Base-by-base conservation (phyloP, 305 asterid species). In the Rubia peregrina region DNA sequence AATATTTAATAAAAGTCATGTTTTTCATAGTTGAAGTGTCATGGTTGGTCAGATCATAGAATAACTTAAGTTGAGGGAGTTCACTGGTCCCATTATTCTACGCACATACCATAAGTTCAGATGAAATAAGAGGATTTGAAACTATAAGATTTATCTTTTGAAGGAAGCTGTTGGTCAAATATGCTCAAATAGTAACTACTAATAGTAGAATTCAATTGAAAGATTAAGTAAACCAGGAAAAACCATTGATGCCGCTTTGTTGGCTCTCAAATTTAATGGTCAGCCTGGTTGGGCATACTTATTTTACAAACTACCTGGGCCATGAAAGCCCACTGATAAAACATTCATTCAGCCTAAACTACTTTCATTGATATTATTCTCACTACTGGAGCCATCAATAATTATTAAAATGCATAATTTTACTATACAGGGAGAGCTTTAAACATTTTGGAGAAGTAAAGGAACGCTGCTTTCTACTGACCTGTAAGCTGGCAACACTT, bases 401-500 rank as follows among this genome's bases (percentile, higher is more conserved):
- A 14, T 48, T 48, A 13, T 48, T 40, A 6, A 41, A 12, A 2
- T 36, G 13, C 43, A 2, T 36, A 14, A 24, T 41, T 30, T 62
- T 33, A 11, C 12, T 8, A 7, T 9, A 74, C 43, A 13, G 11
- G 24, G 43, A 62, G 41, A 38, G 66, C 48, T 7, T 49, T 53
- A 36, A 62, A 60, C 57, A 24, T 21, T 42, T 73, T 5, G 17
- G 30, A 14, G 24, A 56, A 33, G 43, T n/a, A 38, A 14, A 42
- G 1, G 36, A 55, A 36, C 33, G 26, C n/a, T 19, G 22, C 33
- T 44, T 11, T 17, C 22, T 44, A 65, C 73, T 0, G 44, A 89
- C 98, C 97, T 94, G 93, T 82, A 94, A 76, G 85, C 90, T 77
- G 60, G 88, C 71, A 77, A 85, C 81, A 71, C 88, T 89, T 70